Evolutionary conservation across 148 eudicot genomes (phyloP), one percentile per base, ranked within the genome.

Genomic region (Rhododendron mucronatum): DNA sequence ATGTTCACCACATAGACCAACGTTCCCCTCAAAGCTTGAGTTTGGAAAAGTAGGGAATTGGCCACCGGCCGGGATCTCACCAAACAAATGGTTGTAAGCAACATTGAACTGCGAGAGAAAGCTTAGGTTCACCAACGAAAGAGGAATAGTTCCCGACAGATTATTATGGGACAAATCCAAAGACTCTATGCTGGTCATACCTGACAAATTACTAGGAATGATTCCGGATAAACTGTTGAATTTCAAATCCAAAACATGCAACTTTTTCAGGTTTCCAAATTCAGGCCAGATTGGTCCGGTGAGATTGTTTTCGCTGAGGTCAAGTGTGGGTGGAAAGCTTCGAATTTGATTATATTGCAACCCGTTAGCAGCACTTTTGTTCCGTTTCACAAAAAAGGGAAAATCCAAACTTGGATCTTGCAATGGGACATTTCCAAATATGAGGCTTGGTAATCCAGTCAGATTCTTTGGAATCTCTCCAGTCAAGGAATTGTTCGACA

Each of bases 1-100:
- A 82, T 88, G 91, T n/a, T 85, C 87, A 5, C 90, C 90, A 82
- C 93, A 90, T 7, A 92, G 86, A 55, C 86, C 88, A 8, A 30
- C 71, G 88, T 89, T 89, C 15, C 89, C 91, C 30, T 87, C 91
- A 50, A 85, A 89, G 78, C 91, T 89, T 0, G 91, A 89, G 77
- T 89, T 85, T 3, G 87, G 89, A 74, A 89, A 89, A 28, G 91
- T 87, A 9, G 78, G 47, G 57, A 89, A 89, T 23, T 89, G 91
- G 23, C 91, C 91, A 63, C 89, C 88, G 18, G 51, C 9, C 0
- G 91, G 91, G 45, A 89, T 87, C 7, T 1, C 4, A 26, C 91
- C 91, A n/a, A n/a, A 35, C 21, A 89, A 84, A 11, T 78, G 37
- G 48, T 89, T 89, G 75, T 84, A 87, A 39, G 91, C 89, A 71